Evolutionary conservation across 2,329 filamentous ascomycete genomes (phyloP), one percentile per base, ranked within the genome.

Genomic region (Teratosphaeria epicoccoides): DNA sequence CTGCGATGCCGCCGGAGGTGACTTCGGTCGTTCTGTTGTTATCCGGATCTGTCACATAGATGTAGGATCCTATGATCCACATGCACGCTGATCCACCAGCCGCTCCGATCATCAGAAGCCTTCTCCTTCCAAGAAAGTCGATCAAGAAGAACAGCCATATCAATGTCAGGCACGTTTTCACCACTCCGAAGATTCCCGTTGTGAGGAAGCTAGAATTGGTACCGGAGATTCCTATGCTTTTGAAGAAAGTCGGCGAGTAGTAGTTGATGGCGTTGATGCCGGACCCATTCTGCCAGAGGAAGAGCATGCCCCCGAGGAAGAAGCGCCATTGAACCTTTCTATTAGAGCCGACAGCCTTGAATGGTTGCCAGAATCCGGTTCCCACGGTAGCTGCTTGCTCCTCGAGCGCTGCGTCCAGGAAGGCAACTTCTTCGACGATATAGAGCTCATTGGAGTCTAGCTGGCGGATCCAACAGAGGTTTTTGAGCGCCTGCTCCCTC

Each of bases 181-280:
- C 83, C 1, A 88, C 81, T 47, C 85, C 86, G 59, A 87, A 89
- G 56, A 89, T 80, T 23, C 86, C 86, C 0, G 85, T 89, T 0
- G 84, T 86, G 29, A 85, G 70, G 55, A 84, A 74, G 11, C 75
- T 74, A 4, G 75, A 76, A 50, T 77, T 83, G 23, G 77, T 79
- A 4, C 79, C 79, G 0, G 68, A 75, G 12, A 86, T 71, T 12
- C 83, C 83, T 40, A 87, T 78, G 11, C 75, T 78, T 54, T 76
- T 76, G 73, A 88, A 87, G 9, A 88, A 78, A 9, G 79, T 84
- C 0, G 84, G 84, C 1, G 73, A 76, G 68, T 84, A 87, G 70
- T 88, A 88, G 72, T 88, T 88, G 71, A 87, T 83, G 20, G 85
- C 84, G 59, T 88, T 88, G 71, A 88, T 88, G 2, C 85, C 85